Conservation (phyloP, 441 rosid species). For the Populus hybrid region DNA sequence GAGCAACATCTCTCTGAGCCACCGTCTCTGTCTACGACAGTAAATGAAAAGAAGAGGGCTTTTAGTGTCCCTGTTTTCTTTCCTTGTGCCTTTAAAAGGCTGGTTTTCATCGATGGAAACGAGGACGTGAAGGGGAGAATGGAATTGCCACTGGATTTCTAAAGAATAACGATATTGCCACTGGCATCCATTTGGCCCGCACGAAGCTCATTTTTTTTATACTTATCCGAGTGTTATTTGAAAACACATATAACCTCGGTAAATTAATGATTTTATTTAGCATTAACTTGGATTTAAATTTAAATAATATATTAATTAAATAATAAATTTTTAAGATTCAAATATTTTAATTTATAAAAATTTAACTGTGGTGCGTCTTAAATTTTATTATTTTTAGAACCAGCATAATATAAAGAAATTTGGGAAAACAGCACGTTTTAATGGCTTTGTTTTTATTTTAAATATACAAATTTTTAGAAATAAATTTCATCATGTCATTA, state of each 20-base stretch:
- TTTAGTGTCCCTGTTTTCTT: too few relatives aligned
- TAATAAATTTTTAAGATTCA: too few relatives aligned
- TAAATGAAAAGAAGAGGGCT: neutral
- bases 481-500: too few relatives aligned
- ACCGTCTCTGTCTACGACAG: neutral
- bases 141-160: constrained; percentile 17
- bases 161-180: constrained; percentile 29
- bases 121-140: constrained; percentile 18
- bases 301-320: too few relatives aligned
- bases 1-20: constrained; percentile 32
- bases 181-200: neutral
- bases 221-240: neutral
- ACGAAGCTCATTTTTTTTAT: neutral
- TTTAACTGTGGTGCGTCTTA: too few relatives aligned
- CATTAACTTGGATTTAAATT: too few relatives aligned
- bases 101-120: constrained; percentile 44
- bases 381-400: too few relatives aligned
- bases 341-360: too few relatives aligned
- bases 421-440: neutral
- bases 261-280: too few relatives aligned
- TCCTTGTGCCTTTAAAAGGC: neutral
- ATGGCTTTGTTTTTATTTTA: neutral
- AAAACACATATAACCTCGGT: too few relatives aligned
- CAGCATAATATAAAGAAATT: too few relatives aligned
- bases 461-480: too few relatives aligned